Evolutionary conservation across 2,329 filamentous ascomycete genomes (phyloP), one percentile per base, ranked within the genome.

Genomic region (Celoporthe dispersa): DNA sequence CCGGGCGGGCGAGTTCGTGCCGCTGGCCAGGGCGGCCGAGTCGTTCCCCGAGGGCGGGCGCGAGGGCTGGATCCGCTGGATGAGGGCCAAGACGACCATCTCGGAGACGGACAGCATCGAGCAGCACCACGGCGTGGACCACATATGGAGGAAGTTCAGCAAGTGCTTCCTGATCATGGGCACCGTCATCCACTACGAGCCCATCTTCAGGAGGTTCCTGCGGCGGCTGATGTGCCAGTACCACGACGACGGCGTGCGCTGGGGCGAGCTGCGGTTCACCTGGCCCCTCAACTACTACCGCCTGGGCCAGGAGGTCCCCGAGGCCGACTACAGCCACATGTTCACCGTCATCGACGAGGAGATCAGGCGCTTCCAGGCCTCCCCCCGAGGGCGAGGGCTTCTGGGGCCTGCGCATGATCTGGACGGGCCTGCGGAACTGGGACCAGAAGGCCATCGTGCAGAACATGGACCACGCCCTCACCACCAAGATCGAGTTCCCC

Each of bases 401-500:
- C 80, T 97, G 94, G 91, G 95, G 94, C 16, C 84, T 92, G 16
- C 87, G 93, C 14, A 88, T 94, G 75, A 97, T 97, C 74, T 97
- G 94, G 93, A 95, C 94, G 0, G 88, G 88, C 0, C 82, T 94
- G 61, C 89, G 94, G 55, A 82, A 81, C 37, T 84, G 88, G 66
- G 84, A 87, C 35, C 91, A 90, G 22, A 88, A 90, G 63, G 79
- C 83, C 19, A 88, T 98, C 62, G 84, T 94, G 28, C 87, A 94
- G 73, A 89, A 89, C 79, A 98, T 98, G 94, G 92, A 95, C 77
- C 83, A 92, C 73, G 98, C 94, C 80, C 93, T 98, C 75, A 85
- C 88, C 5, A 91, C 92, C 75, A 98, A 98, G 81, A 82, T 92
- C 68, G 86, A 88, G 41, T 94, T 91, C 78, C 93, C 95, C 0